Percentiles rank a stretch among this genome's conserved stretches.
These are phyloP conservation scores for Corinectria fuckeliana DNA, from an alignment of 2,329 filamentous ascomycete species.

Conservation along the genomic window DNA sequence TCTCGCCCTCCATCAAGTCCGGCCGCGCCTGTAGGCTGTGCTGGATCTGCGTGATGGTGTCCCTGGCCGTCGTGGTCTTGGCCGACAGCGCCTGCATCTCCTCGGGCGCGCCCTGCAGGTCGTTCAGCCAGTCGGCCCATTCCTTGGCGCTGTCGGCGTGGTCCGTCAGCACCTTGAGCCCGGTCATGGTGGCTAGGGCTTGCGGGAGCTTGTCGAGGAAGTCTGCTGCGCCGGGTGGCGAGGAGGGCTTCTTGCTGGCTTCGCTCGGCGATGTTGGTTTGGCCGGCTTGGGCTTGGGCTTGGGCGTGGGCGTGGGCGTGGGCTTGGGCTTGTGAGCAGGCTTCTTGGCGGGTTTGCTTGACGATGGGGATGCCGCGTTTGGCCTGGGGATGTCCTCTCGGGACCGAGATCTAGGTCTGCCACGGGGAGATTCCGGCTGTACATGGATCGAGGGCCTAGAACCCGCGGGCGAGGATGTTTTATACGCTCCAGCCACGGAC, in stretches of 20 bases:
- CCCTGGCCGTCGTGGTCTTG: constrained; percentile 38
- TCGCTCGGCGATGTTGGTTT: background rate
- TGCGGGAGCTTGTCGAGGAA: constrained; percentile 35
- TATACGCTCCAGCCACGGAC: background rate
- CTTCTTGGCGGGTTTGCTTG: background rate
- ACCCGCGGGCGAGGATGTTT: constrained; percentile 17
- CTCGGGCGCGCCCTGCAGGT: constrained; percentile 40
- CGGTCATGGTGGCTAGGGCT: constrained; percentile 36
- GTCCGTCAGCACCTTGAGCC: constrained; percentile 34
- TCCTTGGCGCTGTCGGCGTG: constrained; percentile 44
- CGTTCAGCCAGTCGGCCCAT: constrained; percentile 44
- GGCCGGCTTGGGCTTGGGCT: background rate
- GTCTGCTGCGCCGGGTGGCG: constrained; percentile 3
- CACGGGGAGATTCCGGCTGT: constrained; percentile 15
- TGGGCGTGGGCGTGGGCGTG: constrained; percentile 13
- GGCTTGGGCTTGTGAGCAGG: background rate
- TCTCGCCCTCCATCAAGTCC: constrained; percentile 41
- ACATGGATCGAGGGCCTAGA: constrained; percentile 20
- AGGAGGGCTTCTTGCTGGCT: background rate
- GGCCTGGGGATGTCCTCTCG: constrained; percentile 16
- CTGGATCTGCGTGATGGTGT: constrained; percentile 43
- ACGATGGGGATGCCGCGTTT: background rate
- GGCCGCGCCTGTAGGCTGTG: constrained; percentile 37
- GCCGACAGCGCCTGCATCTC: constrained; percentile 39
- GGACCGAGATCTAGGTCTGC: constrained; percentile 18